These are phyloP conservation scores for Phylloporus sp. DNA, from an alignment of 1,284 basidiomycete species.

Conservation along the genomic window DNA sequence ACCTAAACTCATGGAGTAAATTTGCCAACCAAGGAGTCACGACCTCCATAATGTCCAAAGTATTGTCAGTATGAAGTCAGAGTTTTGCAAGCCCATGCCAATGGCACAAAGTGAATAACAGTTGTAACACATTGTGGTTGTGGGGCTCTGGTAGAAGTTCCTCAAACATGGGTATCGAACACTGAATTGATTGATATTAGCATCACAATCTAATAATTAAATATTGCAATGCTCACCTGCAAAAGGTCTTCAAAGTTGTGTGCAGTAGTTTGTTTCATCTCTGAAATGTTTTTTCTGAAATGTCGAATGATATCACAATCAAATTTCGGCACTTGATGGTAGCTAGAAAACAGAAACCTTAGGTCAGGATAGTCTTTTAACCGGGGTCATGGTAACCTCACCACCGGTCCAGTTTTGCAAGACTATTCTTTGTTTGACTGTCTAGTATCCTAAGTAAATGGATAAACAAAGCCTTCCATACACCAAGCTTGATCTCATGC, in stretches of 20 bases:
- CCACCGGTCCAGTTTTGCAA: not conserved
- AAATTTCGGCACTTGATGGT: conserved; percentile 9
- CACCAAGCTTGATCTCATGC: not conserved
- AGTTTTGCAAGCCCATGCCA: conserved; percentile 26
- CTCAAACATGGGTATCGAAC: conserved; percentile 19
- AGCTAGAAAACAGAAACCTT: not conserved
- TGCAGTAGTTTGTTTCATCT: conserved; percentile 11
- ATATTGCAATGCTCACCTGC: conserved; percentile 9
- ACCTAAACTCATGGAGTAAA: not conserved
- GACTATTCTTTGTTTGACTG: not conserved
- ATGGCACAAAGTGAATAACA: conserved; percentile 14
- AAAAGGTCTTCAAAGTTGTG: conserved; percentile 27
- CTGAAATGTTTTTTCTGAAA: conserved; percentile 12
- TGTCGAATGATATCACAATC: conserved; percentile 3
- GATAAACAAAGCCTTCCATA: not conserved
- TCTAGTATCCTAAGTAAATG: not conserved
- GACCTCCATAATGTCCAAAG: not conserved
- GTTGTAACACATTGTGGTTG: not conserved
- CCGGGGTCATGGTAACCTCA: not conserved
- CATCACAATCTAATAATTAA: not conserved
- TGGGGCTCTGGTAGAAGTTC: conserved; percentile 13
- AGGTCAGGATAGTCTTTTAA: not conserved
- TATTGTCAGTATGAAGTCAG: not conserved
- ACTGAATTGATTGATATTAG: not conserved
- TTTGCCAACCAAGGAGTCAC: not conserved